Base-by-base conservation (phyloP, 2,329 filamentous ascomycete genomes). In the Paradendryphiella salina region DNA sequence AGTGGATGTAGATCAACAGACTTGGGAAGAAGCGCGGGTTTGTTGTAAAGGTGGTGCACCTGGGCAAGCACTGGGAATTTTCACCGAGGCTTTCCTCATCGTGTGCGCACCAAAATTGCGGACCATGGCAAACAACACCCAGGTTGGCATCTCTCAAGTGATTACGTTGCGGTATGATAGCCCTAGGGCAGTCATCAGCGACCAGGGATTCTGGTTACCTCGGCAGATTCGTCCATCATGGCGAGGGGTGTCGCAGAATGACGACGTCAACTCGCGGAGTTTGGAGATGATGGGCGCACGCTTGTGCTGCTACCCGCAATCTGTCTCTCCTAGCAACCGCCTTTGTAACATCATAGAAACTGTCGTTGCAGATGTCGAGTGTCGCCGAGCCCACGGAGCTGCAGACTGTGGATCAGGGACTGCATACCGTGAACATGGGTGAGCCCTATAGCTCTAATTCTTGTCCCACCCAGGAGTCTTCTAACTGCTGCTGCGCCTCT, bases 51-150 rank as follows among this genome's bases (percentile, higher is more conserved):
- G 31, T 17, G 31, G 31, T 33, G 31, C 31, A 33, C 8, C 23
- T 50, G 54, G 46, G 57, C 52, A 51, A 47, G 52, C 42, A 45
- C 23, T 26, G 23, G 23, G 5, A 63, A 47, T 64, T 67, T 64
- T 57, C 55, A 52, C 63, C 64, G 63, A 64, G 64, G 51, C 54
- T 56, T 39, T 36, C 52, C 40, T 38, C 42, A 13, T 50, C 42
- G 53, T 49, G 38, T 47, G 37, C 33, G 36, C 46, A 17, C 46
- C 42, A 43, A 42, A 47, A 46, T 43, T 35, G 35, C 47, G 41
- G 52, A 46, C 40, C 32, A 46, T 38, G 13, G 51, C 17, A 15
- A 37, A 11, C 29, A 26, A 9, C 10, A 20, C 42, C 15, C 14
- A 37, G 14, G 33, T 13, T 13, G 29, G 17, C 10, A 14, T 23